Evolutionary conservation across 176 grass and related monocot species (phyloP).

Genomic region (Sorghum bicolor): Sorghum_bicolor_NCBIv3 NC_012874.2:4268001-4268500

Average conservation of each 20-base stretch:
- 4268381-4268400: too few species aligned
- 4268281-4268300: too few species aligned
- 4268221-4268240: too few species aligned
- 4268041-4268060: conserved; percentile 6
- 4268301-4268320: too few species aligned
- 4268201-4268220: too few species aligned
- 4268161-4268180: neutral
- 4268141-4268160: neutral
- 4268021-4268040: conserved; percentile 13
- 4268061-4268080: neutral
- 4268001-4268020: conserved; percentile 21
- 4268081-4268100: neutral
- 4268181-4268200: too few species aligned
- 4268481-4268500: conserved; percentile 57
- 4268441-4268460: neutral
- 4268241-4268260: too few species aligned
- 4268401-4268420: neutral
- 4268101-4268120: neutral
- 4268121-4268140: neutral
- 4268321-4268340: too few species aligned
- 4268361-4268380: too few species aligned
- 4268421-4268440: neutral
- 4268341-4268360: too few species aligned
- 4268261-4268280: too few species aligned
- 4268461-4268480: conserved; percentile 28